Evolutionary conservation across 768 basidiomycete genomes (phyloP).

Genomic region (Pholiota microspora): DNA sequence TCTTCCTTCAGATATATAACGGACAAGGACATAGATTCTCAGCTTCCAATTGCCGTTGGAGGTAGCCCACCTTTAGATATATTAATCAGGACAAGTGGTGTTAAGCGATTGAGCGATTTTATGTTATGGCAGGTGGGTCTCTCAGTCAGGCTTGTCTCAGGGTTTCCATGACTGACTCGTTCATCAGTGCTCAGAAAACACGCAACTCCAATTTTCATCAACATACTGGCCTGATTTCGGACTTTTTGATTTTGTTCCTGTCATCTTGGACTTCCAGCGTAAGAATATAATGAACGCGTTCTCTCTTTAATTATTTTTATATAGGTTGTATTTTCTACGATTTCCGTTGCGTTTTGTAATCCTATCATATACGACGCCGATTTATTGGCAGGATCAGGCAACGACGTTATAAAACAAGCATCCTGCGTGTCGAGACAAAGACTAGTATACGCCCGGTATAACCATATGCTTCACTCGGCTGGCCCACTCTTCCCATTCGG

Average conservation of each 20-base stretch:
- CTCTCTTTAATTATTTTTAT: not conserved
- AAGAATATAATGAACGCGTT: conserved; percentile 52
- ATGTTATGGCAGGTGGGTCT: conserved; percentile 89
- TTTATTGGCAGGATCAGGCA: not conserved
- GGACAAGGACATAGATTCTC: conserved; percentile 62
- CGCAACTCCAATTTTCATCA: conserved; percentile 83
- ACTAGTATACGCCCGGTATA: conserved; percentile 8
- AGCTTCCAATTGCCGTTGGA: conserved; percentile 61
- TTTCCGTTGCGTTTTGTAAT: not conserved
- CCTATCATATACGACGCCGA: not conserved
- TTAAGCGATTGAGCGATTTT: conserved; percentile 85
- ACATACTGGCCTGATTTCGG: conserved; percentile 95
- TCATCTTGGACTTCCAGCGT: conserved; percentile 85
- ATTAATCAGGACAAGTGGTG: conserved; percentile 88
- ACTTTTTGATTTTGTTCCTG: conserved; percentile 79
- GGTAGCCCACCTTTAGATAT: conserved; percentile 85
- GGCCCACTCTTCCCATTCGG: conserved; percentile 12
- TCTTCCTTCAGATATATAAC: conserved; percentile 40
- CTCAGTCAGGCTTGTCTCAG: not conserved
- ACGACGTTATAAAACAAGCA: not conserved
- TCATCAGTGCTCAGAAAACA: conserved; percentile 75
- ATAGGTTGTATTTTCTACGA: not conserved
- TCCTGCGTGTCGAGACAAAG: not conserved
- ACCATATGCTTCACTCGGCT: conserved; percentile 9
- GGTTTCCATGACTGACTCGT: not conserved